Evolutionary conservation across 805 yeast species (phyloP), one percentile per base, ranked within the genome.

Genomic region (Grigorovia transvaalensis): DNA sequence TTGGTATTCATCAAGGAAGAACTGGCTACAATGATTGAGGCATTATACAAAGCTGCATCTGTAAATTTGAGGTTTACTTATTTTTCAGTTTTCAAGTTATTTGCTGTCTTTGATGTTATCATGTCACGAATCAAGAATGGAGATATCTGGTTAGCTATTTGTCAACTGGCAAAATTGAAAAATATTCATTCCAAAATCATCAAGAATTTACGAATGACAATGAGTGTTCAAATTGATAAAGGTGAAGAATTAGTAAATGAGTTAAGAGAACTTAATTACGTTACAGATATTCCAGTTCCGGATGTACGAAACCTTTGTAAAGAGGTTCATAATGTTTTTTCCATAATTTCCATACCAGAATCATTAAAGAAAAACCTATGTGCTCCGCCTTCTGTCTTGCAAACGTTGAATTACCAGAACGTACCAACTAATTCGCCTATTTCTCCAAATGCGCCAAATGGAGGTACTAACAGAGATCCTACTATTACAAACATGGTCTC

Each of bases 61-160:
- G 55, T 58, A 47, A 54, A 62, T 46, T 50, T 66, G 17, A 56
- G 70, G 48, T 61, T 64, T 46, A 59, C 64, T 8, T 66, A 63
- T 46, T 66, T 61, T 52, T 63, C 70, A 4, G 63, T 62, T 11
- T 65, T 66, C 50, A 64, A 66, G 45, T 56, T 65, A 58, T 52
- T 63, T 33, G 61, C 66, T 3, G 54, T 63, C 20, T 62, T 57
- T 48, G 70, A 66, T 53, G 64, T 62, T 13, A 57, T 66, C 12
- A 48, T 66, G 11, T 62, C 61, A 45, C 57, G 64, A 40, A 54
- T 66, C 51, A 62, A 57, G 49, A 63, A 63, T 38, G 64, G 63
- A 38, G 66, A 66, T 42, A 45, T 65, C 29, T 55, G 63, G 59
- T 49, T 51, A n/a, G 56, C 57, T 13, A 56, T 63, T 38, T 50